Evolutionary conservation across 768 basidiomycete genomes (phyloP).

Genomic region (Macrolepiota fuliginosa): DNA sequence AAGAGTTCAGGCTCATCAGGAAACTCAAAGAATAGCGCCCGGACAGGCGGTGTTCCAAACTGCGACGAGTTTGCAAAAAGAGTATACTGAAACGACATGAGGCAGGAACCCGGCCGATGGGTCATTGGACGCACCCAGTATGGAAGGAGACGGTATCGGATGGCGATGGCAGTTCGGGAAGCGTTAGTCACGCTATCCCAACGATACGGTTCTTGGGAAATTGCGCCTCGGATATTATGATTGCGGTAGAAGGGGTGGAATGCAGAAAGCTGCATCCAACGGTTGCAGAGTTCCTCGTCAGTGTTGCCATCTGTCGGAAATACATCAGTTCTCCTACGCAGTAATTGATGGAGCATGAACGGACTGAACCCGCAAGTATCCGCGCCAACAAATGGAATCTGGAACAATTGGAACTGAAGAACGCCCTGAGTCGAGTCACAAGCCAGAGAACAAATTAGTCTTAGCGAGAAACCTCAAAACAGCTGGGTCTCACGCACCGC

Average conservation of each 20-base stretch:
- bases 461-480: slow-evolving; percentile 1
- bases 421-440: slow-evolving; percentile 46
- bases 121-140: slow-evolving; percentile 61
- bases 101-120: background rate
- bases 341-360: slow-evolving; percentile 22
- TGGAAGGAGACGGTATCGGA: slow-evolving; percentile 69
- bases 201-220: slow-evolving; percentile 77
- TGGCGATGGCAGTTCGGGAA: slow-evolving; percentile 66
- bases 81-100: slow-evolving; percentile 49
- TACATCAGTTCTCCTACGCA: slow-evolving; percentile 8
- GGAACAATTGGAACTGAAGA: slow-evolving; percentile 82
- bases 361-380: slow-evolving; percentile 70
- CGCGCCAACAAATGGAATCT: slow-evolving; percentile 81
- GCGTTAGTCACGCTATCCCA: slow-evolving; percentile 82
- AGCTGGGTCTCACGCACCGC: slow-evolving; percentile 26
- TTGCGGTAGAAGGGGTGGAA: slow-evolving; percentile 84
- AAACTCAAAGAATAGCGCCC: slow-evolving; percentile 79
- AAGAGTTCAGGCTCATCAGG: slow-evolving; percentile 66
- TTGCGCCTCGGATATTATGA: slow-evolving; percentile 63
- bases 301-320: slow-evolving; percentile 49
- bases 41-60: slow-evolving; percentile 66
- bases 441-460: slow-evolving; percentile 7
- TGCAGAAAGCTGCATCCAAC: slow-evolving; percentile 87
- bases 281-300: slow-evolving; percentile 77
- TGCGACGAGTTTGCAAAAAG: slow-evolving; percentile 69